Conservation (phyloP, 495 filamentous ascomycete genomes). For the Annulohypoxylon stygium region DNA sequence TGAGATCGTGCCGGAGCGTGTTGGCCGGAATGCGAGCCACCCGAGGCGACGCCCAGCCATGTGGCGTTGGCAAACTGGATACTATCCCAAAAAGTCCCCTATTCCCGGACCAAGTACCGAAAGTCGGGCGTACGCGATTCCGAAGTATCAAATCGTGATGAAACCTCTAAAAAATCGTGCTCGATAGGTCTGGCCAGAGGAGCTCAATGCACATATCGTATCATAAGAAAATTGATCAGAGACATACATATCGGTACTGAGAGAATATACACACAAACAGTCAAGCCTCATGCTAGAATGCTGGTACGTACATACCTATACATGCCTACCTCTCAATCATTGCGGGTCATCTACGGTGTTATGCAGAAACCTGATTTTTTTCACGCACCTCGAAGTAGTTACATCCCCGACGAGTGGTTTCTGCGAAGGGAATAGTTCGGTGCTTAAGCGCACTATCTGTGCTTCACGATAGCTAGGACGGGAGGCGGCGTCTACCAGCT, state of each 20-base stretch:
- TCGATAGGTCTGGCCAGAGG: slow-evolving; percentile 14
- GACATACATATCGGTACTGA: slow-evolving; percentile 10
- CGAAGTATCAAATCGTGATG: slow-evolving; percentile 22
- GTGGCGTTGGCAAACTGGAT: neutral
- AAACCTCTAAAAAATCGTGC: slow-evolving; percentile 15
- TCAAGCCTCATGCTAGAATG: neutral
- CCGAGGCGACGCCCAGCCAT: neutral
- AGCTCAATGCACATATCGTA: slow-evolving; percentile 11
- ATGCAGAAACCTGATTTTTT: slow-evolving; percentile 13
- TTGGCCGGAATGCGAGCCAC: neutral
- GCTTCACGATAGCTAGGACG: neutral
- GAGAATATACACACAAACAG: neutral
- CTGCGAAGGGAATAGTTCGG: slow-evolving; percentile 15
- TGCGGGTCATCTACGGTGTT: neutral
- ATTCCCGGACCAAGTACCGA: slow-evolving; percentile 17
- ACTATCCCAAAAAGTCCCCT: neutral
- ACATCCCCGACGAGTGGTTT: slow-evolving; percentile 16
- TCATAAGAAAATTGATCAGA: slow-evolving; percentile 11
- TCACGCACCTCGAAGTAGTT: slow-evolving; percentile 9
- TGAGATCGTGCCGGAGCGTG: neutral
- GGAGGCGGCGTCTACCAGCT: neutral
- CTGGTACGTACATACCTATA: neutral
- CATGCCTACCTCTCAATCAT: neutral
- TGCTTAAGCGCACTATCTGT: neutral
- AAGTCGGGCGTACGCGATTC: slow-evolving; percentile 13